Percentiles rank a stretch among this genome's conserved stretches.
These are phyloP conservation scores for Cercospora sp. DNA, from an alignment of 2,329 filamentous ascomycete genomes.

Conservation along the genomic window DNA sequence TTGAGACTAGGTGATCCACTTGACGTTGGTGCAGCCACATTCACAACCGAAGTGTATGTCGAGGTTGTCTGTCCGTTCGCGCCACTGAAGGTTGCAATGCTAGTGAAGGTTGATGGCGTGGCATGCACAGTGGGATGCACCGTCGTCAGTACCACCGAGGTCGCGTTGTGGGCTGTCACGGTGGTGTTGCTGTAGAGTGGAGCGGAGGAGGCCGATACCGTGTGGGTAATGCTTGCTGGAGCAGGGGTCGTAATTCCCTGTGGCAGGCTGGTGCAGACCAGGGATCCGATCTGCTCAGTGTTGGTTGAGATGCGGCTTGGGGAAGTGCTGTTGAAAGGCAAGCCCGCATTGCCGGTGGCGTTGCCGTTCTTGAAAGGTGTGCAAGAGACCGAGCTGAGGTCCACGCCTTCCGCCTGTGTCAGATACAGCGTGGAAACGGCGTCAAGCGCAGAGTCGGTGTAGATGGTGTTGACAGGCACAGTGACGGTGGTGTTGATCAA, in stretches of 20 bases:
- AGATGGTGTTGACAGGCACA: constrained; percentile 29
- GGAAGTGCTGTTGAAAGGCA: constrained; percentile 28
- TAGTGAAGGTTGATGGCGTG: constrained; percentile 23
- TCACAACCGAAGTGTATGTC: constrained; percentile 17
- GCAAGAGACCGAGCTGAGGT: constrained; percentile 31
- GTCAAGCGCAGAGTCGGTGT: constrained; percentile 30
- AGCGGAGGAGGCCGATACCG: constrained; percentile 9
- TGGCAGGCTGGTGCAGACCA: constrained; percentile 26
- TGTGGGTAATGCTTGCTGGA: constrained; percentile 14
- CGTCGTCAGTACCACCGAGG: constrained; percentile 20
- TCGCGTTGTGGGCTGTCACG: constrained; percentile 16
- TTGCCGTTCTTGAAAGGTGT: constrained; percentile 27
- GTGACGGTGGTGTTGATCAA: constrained; percentile 33
- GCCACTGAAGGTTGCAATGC: constrained; percentile 18
- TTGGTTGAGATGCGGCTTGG: constrained; percentile 33
- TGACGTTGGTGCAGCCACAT: constrained; percentile 13
- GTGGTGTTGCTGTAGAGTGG: constrained; percentile 17
- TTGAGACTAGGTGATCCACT: constrained; percentile 14
- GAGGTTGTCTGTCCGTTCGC: constrained; percentile 18
- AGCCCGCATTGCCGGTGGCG: constrained; percentile 27
- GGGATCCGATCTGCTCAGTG: constrained; percentile 30
- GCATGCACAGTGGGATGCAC: constrained; percentile 8
- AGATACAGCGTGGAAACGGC: constrained; percentile 33
- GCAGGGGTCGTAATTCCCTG: constrained; percentile 4
- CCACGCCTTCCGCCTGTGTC: constrained; percentile 25